These are phyloP conservation scores for Raddia guianensis DNA, from an alignment of 176 grass and related monocot genomes.

Conservation along the genomic window DNA sequence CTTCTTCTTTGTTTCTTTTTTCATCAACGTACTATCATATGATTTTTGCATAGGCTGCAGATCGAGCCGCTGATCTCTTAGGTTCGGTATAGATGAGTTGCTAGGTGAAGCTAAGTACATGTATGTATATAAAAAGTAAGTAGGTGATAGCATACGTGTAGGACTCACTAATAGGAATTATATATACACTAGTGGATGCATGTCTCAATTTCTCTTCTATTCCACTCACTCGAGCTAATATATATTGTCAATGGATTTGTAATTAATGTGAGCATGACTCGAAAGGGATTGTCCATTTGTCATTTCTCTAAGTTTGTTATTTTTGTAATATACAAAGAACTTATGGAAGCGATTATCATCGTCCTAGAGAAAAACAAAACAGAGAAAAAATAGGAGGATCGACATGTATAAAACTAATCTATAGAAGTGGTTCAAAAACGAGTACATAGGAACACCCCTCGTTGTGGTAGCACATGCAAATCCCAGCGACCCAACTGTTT, in stretches of 20 bases:
- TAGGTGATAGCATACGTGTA: slow-evolving; percentile 50
- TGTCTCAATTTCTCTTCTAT: background rate
- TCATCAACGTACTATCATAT: background rate
- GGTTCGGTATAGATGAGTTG: slow-evolving; percentile 7
- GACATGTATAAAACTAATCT: background rate
- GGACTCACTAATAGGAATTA: slow-evolving; percentile 1
- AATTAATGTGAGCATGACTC: slow-evolving; percentile 23
- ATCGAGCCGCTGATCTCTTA: background rate
- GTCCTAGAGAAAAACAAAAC: background rate
- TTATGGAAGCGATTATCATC: background rate
- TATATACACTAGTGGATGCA: slow-evolving; percentile 4
- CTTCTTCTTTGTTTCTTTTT: background rate
- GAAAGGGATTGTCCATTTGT: slow-evolving; percentile 35
- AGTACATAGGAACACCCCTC: background rate
- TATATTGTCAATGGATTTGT: background rate
- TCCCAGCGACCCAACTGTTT: background rate
- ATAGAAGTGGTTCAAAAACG: background rate
- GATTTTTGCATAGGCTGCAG: background rate
- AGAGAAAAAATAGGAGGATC: background rate
- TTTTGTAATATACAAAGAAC: background rate
- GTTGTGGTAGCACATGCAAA: background rate
- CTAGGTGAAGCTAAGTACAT: slow-evolving; percentile 35
- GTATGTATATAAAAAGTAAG: slow-evolving; percentile 14
- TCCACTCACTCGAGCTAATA: background rate
- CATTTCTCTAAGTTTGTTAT: background rate